phyloP scores from a whole-genome alignment of 352 stramenopile genomes.

The Globisporangium spiculum region DNA sequence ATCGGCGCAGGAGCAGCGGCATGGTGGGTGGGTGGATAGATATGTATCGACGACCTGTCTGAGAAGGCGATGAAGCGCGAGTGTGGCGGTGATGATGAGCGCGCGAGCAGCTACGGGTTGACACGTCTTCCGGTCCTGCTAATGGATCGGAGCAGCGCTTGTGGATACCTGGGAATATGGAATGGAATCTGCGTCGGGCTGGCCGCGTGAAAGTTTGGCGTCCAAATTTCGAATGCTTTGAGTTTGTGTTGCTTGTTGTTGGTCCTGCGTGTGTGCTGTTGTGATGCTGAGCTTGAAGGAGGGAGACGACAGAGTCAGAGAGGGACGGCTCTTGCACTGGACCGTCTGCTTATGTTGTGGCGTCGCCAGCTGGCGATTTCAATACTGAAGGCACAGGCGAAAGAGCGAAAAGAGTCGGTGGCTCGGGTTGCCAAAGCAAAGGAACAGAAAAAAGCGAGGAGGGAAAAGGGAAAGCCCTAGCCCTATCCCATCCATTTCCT shows the following conservation, averaged over 20 bases:
- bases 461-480: background rate
- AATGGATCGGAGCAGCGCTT: background rate
- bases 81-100: background rate
- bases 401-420: background rate
- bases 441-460: background rate
- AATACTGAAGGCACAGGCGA: background rate
- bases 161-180: constrained; percentile 10
- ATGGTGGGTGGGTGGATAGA: constrained; percentile 26
- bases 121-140: background rate
- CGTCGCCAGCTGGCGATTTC: background rate
- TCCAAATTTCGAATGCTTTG: constrained; percentile 18
- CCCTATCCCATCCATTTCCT: background rate
- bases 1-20: constrained; percentile 64
- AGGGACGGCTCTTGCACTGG: background rate
- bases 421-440: too few relatives aligned
- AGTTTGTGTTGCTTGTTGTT: background rate
- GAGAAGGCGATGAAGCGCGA: constrained; percentile 3
- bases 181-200: background rate
- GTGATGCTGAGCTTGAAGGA: background rate
- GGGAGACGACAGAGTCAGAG: background rate
- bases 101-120: background rate
- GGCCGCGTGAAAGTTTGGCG: background rate
- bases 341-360: background rate
- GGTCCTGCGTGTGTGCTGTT: background rate
- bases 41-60: constrained; percentile 8